Conservation (phyloP, 2,329 filamentous ascomycete species). For the Dichotomopilus funicola region DNA sequence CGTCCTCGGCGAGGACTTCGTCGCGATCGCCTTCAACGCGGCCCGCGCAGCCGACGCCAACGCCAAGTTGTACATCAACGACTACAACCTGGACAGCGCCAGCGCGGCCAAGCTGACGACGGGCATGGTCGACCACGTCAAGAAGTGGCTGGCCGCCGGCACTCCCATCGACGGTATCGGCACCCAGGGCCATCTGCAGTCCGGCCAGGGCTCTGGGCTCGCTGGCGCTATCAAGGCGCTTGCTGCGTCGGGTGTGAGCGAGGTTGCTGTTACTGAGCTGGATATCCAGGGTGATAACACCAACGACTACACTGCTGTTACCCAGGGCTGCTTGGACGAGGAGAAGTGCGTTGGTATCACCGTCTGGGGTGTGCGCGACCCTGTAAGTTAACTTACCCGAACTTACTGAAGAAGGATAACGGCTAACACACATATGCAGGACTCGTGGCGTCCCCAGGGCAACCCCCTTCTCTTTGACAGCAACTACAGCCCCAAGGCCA, state of each 20-base stretch:
- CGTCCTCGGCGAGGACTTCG: slow-evolving; percentile 63
- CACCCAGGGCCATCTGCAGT: slow-evolving; percentile 49
- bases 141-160: slow-evolving; percentile 55
- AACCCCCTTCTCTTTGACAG: slow-evolving; percentile 50
- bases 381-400: slow-evolving; percentile 27
- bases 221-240: slow-evolving; percentile 47
- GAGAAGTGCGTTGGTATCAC: slow-evolving; percentile 60
- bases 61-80: slow-evolving; percentile 71
- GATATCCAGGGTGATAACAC: slow-evolving; percentile 55
- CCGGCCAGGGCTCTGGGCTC: slow-evolving; percentile 38
- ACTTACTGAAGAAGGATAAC: not conserved
- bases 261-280: slow-evolving; percentile 61
- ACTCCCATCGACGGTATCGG: slow-evolving; percentile 61
- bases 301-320: slow-evolving; percentile 52
- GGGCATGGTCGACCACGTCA: slow-evolving; percentile 52
- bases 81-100: slow-evolving; percentile 60
- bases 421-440: slow-evolving; percentile 23
- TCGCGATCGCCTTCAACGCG: slow-evolving; percentile 62
- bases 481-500: slow-evolving; percentile 45
- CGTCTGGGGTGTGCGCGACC: slow-evolving; percentile 50
- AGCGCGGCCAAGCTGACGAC: slow-evolving; percentile 49
- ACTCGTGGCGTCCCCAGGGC: slow-evolving; percentile 45
- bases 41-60: slow-evolving; percentile 59
- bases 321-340: slow-evolving; percentile 51
- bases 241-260: slow-evolving; percentile 41